Base-by-base conservation (phyloP, 2,329 filamentous ascomycete species). In the Pseudogymnoascus sp. region DNA sequence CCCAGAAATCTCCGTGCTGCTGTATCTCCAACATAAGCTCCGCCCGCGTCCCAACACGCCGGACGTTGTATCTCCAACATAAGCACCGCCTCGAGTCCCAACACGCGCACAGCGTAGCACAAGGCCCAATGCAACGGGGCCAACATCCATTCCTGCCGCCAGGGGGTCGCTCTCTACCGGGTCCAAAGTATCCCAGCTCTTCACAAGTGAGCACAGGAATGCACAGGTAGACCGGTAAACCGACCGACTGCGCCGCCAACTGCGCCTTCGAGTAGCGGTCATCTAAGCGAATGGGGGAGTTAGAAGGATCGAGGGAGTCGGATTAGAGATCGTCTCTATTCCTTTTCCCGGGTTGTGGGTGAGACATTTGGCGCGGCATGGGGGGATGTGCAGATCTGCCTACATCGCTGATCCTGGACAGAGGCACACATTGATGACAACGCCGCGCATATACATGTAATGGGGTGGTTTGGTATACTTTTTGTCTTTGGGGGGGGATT, bases 381-480 rank as follows among this genome's bases (percentile, higher is more conserved):
- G 41, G 41, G 41, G 41, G 41, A 48, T 28, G 41, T 48, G 41
- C 41, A 48, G 41, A 48, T 48, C 41, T 9, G 23, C 41, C 21
- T 28, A 48, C 41, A 48, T 28, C 41, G 41, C 41, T 48, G 41
- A 48, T 48, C 41, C 41, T 12, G 23, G 39, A 15, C 39, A 23
- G 19, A 34, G 10, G 28, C 10, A 15, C 5, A 35, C 34, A 35
- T n/a, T 45, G 23, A n/a, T 48, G 41, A 48, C 41, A 28, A 28
- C 41, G 41, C 41, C 21, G 41, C 41, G 41, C 41, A 28, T 48
- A 48, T 48, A 28, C 28, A 48, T 48, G 41, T 26, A 13, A 28
- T 26, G 41, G 41, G 1, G 12, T n/a, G 34, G 6, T 3, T 35
- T n/a, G 9, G 13, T 35, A n/a, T 35, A 8, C 34, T 41, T 45